Base-by-base conservation (phyloP, 129 eudicot genomes). In the Gnaphalium uliginosum region DNA sequence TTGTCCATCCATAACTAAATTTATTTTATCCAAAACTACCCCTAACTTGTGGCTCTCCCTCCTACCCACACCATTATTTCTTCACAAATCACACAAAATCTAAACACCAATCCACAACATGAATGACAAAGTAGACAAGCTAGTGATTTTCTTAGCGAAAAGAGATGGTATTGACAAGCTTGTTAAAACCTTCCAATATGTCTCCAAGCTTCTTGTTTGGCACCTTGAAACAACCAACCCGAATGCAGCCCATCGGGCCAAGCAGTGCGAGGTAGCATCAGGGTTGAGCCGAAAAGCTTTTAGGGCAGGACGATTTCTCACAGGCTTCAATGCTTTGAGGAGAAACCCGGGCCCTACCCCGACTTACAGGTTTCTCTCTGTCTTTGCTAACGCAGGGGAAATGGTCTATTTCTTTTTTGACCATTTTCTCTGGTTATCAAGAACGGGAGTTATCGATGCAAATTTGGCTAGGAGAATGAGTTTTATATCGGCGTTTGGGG, bases 321-420 rank as follows among this genome's bases (percentile, higher is more conserved):
- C 99, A 0, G 99, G 97, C 13, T 90, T 95, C 79, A 95, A 95
- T 66, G 87, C 94, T 54, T 72, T 95, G 0, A 73, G 97, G 37
- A 81, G 97, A 48, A 82, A 51, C 70, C 95, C 95, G 0, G 97
- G 97, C 59, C 70, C 92, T 3, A 83, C 89, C 17, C 62, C 83
- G 21, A 58, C 81, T 50, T 72, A 82, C 66, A 89, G 85, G 76
- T 22, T 80, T 23, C 89, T 95, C 5, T 86, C 96, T 0, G 82
- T 95, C 58, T 88, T 91, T 5, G 86, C 90, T 43, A 95, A 95
- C 67, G 85, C 95, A 1, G 99, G 99, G 1, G 97, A 95, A 77
- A 95, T 95, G 99, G 99, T 95, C 27, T 95, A 91, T 86, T 91
- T 95, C 86, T 95, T 95, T 69, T 95, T 95, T 60, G 97, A 95